Evolutionary conservation across 345 rosid species (phyloP).

Genomic region (Pistacia atlantica): DNA sequence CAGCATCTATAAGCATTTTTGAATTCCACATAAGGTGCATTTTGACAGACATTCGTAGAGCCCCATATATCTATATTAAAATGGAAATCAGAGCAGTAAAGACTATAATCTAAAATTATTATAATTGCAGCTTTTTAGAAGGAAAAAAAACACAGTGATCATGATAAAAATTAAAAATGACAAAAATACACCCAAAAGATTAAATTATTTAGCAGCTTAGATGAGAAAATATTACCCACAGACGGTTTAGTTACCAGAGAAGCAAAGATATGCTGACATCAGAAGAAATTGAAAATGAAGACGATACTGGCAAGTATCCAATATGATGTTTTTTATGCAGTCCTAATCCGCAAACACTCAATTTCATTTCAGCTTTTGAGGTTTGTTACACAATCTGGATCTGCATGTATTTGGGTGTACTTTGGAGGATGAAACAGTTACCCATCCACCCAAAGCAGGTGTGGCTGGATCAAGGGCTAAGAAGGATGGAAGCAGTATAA

Average conservation of each 20-base stretch:
- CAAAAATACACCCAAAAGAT: background rate
- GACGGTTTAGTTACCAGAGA: background rate
- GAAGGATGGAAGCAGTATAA: no score
- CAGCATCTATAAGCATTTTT: constrained; percentile 65
- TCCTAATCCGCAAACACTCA: no score
- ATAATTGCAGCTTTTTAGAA: constrained; percentile 11
- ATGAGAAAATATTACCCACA: background rate
- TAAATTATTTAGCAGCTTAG: background rate
- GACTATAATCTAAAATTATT: background rate
- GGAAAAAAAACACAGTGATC: background rate
- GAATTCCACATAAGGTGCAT: constrained; percentile 78
- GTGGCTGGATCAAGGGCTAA: no score
- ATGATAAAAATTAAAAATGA: background rate
- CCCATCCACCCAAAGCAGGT: no score
- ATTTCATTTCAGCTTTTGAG: no score
- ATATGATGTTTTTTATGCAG: background rate
- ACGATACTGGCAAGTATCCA: background rate
- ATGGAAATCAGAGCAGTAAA: constrained; percentile 11
- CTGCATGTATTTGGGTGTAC: no score
- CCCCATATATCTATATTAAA: constrained; percentile 61
- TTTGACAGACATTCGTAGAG: constrained; percentile 70
- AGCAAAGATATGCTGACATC: background rate
- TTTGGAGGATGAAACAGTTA: no score
- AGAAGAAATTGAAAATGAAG: background rate
- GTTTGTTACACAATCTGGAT: no score